Conservation (phyloP, 2,329 filamentous ascomycete genomes). For the Thelonectria discophora region DNA sequence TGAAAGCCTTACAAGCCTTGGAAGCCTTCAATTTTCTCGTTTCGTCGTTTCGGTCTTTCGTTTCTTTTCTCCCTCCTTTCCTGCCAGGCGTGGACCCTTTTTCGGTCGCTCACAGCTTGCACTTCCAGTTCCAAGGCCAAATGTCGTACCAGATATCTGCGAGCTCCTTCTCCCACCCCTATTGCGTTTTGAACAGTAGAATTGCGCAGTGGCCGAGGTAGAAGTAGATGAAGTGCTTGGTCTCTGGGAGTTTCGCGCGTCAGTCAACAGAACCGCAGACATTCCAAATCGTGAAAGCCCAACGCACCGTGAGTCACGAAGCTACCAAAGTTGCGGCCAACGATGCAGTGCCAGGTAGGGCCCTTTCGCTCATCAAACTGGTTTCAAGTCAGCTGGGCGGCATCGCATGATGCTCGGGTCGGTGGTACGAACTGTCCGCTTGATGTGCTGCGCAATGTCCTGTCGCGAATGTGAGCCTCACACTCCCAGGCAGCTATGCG, state of each 20-base stretch:
- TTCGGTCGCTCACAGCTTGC: constrained; percentile 39
- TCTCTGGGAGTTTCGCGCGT: constrained; percentile 68
- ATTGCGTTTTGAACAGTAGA: constrained; percentile 98
- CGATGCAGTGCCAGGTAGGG: constrained; percentile 99
- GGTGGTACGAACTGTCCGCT: constrained; percentile 74
- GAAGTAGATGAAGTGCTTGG: constrained; percentile 99
- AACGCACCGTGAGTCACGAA: constrained; percentile 94
- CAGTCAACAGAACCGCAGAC: constrained; percentile 12
- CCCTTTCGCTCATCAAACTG: constrained; percentile 98
- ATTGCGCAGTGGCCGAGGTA: constrained; percentile 99
- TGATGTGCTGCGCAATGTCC: constrained; percentile 97
- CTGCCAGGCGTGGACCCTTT: constrained; percentile 27
- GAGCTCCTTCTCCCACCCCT: constrained; percentile 49
- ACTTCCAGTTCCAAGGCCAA: constrained; percentile 42
- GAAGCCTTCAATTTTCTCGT: neutral
- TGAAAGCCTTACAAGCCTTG: constrained; percentile 31
- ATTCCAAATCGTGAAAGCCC: neutral
- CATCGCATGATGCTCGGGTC: constrained; percentile 9
- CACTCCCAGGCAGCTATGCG: neutral
- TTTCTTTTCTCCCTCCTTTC: constrained; percentile 26
- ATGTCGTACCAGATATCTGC: constrained; percentile 31
- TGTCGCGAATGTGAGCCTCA: constrained; percentile 49
- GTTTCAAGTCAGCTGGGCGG: constrained; percentile 25
- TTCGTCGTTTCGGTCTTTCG: constrained; percentile 3
- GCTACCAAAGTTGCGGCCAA: constrained; percentile 97